Conservation (phyloP, 805 yeast genomes). For the Metahyphopichia silvanorum region DNA sequence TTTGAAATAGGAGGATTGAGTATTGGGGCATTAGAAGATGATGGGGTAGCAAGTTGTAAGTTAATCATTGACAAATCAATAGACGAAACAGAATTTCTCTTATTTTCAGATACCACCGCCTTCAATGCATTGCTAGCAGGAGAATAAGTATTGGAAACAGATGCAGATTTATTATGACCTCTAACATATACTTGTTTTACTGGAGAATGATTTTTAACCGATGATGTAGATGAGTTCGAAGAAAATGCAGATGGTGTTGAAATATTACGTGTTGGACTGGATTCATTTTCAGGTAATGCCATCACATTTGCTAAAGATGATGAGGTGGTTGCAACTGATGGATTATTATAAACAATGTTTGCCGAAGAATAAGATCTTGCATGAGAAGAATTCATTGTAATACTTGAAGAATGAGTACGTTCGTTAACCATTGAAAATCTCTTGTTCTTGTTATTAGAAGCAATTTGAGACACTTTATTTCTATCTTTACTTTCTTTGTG, state of each 20-base stretch:
- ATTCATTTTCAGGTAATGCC: conserved; percentile 33
- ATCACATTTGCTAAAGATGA: conserved; percentile 52
- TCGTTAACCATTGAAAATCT: conserved; percentile 45
- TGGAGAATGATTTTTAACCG: conserved; percentile 14
- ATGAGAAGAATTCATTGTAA: conserved; percentile 21
- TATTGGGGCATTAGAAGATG: conserved; percentile 5
- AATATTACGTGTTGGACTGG: conserved; percentile 2
- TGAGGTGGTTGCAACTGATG: conserved; percentile 67
- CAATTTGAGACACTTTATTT: conserved; percentile 4
- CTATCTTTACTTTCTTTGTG: conserved; percentile 28
- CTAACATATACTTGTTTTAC: conserved; percentile 13
- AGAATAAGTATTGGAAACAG: conserved; percentile 31
- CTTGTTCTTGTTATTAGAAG: conserved; percentile 26
- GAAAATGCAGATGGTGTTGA: conserved; percentile 4
- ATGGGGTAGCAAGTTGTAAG: neutral
- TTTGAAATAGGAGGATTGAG: conserved; percentile 10
- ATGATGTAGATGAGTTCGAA: conserved; percentile 2
- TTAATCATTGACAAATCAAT: conserved; percentile 8
- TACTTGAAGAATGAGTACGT: conserved; percentile 34
- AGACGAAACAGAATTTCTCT: conserved; percentile 13
- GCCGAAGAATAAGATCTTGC: conserved; percentile 29
- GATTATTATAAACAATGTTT: conserved; percentile 38
- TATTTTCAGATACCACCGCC: conserved; percentile 68
- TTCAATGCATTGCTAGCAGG: conserved; percentile 68
- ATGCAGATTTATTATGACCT: conserved; percentile 32